A percentile compares a stretch with the other conserved stretches of the same genome.
These are phyloP conservation scores for Psidium guajava DNA, from an alignment of 345 rosid genomes.

Conservation along the genomic window DNA sequence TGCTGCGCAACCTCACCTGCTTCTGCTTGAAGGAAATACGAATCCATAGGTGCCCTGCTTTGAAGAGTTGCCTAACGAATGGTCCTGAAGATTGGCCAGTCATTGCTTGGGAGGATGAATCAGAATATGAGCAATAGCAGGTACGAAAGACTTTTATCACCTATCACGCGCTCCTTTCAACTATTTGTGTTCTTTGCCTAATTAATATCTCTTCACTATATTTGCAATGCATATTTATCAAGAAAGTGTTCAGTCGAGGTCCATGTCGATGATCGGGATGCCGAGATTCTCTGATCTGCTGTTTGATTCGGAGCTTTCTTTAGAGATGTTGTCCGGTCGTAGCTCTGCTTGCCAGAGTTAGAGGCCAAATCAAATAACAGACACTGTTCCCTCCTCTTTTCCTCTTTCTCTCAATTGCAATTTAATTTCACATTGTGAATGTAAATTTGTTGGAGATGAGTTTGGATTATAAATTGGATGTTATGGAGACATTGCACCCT, in stretches of 20 bases:
- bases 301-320: background rate
- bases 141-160: background rate
- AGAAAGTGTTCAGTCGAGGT: constrained; percentile 17
- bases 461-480: background rate
- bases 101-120: background rate
- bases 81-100: background rate
- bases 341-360: background rate
- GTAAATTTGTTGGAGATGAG: background rate
- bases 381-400: background rate
- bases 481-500: background rate
- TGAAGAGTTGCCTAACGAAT: background rate
- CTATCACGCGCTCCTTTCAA: accelerated
- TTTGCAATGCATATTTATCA: background rate
- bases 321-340: background rate
- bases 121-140: background rate
- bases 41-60: accelerated
- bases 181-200: background rate
- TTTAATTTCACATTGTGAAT: background rate
- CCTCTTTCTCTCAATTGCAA: too few species aligned
- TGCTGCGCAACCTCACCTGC: background rate
- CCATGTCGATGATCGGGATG: constrained; percentile 36
- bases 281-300: background rate
- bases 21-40: background rate
- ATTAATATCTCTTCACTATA: background rate
- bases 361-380: background rate